Evolutionary conservation across 75 land plant species (phyloP).

Genomic region (Cryptomeria japonica): DNA sequence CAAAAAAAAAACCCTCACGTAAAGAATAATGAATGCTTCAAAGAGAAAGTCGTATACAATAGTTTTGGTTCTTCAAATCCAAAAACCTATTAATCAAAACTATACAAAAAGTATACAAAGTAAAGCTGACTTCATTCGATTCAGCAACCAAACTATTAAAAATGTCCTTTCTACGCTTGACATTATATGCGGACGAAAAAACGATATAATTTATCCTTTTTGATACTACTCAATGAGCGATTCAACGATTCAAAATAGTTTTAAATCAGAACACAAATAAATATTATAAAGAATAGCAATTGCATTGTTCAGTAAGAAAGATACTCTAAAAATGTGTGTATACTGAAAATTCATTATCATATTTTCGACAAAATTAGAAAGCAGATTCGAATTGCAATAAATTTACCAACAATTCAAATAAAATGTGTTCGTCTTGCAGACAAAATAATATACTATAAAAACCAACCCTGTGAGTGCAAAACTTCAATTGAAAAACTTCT

Average conservation of each 20-base stretch:
- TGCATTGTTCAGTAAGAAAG: neutral
- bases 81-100: neutral
- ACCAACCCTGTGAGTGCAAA: neutral
- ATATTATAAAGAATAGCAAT: neutral
- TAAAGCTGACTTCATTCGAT: neutral
- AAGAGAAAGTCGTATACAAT: neutral
- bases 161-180: neutral
- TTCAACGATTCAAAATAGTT: neutral
- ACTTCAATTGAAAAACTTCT: neutral
- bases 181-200: neutral
- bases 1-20: neutral
- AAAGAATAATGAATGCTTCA: neutral
- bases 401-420: neutral
- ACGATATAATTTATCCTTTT: neutral
- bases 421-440: neutral
- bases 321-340: neutral
- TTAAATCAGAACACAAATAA: neutral
- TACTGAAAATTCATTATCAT: neutral
- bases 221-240: neutral
- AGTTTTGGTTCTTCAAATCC: neutral
- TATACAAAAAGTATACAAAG: neutral
- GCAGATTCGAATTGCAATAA: neutral
- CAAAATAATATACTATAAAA: neutral
- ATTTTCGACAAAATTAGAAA: neutral
- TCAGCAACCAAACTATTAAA: neutral